phyloP scores from a whole-genome alignment of 129 eudicot species.

The Rutidosis leptorrhynchoides region DNA sequence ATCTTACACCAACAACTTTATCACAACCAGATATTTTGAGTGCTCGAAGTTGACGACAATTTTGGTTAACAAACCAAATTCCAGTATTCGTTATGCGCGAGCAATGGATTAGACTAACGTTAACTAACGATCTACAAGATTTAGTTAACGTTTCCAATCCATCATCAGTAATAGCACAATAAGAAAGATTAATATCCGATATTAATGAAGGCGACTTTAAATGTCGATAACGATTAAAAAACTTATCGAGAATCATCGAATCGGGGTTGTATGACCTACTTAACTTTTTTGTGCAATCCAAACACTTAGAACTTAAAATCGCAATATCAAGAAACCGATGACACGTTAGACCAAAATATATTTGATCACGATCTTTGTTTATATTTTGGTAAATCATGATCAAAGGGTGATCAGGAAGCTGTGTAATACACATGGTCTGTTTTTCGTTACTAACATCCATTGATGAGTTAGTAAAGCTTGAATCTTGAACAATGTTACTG shows the following conservation, averaged over 20 bases:
- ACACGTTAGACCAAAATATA: constrained; percentile 70
- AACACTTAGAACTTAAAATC: constrained; percentile 37
- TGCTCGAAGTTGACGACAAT: constrained; percentile 45
- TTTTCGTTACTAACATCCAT: background rate
- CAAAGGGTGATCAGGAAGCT: background rate
- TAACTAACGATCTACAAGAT: constrained; percentile 41
- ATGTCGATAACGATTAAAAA: constrained; percentile 45
- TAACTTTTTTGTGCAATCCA: background rate
- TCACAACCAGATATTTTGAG: constrained; percentile 41
- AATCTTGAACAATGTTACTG: background rate
- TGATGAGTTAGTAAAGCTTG: background rate
- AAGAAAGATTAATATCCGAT: constrained; percentile 42
- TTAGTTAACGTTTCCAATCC: constrained; percentile 50
- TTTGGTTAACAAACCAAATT: constrained; percentile 35
- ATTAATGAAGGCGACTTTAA: constrained; percentile 42
- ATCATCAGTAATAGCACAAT: constrained; percentile 44
- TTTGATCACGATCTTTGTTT: constrained; percentile 35
- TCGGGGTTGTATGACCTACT: background rate
- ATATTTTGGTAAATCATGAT: background rate
- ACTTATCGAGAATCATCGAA: constrained; percentile 27
- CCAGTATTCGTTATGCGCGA: constrained; percentile 46
- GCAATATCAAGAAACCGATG: constrained; percentile 57
- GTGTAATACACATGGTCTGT: background rate
- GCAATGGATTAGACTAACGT: constrained; percentile 53
- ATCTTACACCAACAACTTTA: constrained; percentile 46